Evolutionary conservation across 257 asterid species (phyloP).

Genomic region (Ballota nigra): DNA sequence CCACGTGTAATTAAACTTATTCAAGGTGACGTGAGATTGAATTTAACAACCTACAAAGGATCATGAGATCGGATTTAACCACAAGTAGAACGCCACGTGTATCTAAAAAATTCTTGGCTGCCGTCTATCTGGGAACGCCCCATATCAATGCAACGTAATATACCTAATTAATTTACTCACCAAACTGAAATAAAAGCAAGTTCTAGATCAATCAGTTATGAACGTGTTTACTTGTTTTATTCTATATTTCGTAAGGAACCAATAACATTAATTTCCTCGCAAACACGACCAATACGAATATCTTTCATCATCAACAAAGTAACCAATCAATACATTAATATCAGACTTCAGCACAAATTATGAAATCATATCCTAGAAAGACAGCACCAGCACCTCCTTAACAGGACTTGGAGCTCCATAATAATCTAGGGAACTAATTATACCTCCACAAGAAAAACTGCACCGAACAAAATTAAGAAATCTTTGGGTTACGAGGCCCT

Average conservation of each 20-base stretch:
- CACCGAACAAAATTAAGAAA: not conserved
- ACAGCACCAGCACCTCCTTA: conserved; percentile 9
- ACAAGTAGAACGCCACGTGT: not conserved
- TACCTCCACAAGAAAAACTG: not conserved
- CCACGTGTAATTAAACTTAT: not conserved
- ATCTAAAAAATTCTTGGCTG: not conserved
- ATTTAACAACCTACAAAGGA: not conserved
- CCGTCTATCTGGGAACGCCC: not conserved
- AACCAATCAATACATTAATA: not conserved
- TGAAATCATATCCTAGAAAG: not conserved
- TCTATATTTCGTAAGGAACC: not conserved
- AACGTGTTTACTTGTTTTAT: not conserved
- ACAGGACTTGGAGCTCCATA: not conserved
- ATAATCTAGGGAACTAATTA: too few relatives aligned
- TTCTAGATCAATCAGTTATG: not conserved
- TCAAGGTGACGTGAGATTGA: not conserved
- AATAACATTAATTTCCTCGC: not conserved
- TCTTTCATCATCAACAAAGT: not conserved
- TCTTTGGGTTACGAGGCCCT: not conserved
- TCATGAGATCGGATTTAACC: not conserved
- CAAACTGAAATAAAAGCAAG: not conserved
- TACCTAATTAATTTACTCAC: not conserved
- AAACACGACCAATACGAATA: not conserved
- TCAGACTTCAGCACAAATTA: not conserved
- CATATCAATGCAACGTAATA: not conserved